Percentiles rank a stretch among this genome's conserved stretches.
These are phyloP conservation scores for Amauroascus verrucosus DNA, from an alignment of 2,329 filamentous ascomycete genomes.

Conservation along the genomic window DNA sequence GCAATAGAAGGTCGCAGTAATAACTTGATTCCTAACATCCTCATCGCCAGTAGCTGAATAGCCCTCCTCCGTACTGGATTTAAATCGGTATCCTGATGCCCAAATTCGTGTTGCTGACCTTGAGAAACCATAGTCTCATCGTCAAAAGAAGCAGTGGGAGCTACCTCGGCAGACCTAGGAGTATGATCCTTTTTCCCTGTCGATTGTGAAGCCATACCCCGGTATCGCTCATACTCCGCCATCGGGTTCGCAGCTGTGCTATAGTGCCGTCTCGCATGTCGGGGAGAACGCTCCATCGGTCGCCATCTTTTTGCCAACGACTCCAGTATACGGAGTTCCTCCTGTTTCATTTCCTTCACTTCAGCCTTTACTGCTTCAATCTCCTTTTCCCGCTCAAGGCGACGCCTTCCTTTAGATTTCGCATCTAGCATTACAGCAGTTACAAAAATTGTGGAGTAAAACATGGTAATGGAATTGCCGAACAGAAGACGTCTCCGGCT, in stretches of 20 bases:
- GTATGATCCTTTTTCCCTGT: background rate
- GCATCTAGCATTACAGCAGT: conserved; percentile 34
- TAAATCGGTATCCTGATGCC: conserved; percentile 16
- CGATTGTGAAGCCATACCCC: background rate
- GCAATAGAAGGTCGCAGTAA: conserved; percentile 32
- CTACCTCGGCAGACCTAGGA: background rate
- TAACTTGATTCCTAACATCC: conserved; percentile 32
- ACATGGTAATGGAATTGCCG: conserved; percentile 35
- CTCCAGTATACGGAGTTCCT: conserved; percentile 30
- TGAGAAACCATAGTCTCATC: background rate
- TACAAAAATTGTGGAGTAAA: conserved; percentile 38
- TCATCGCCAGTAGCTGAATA: conserved; percentile 32
- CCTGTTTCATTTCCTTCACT: conserved; percentile 30
- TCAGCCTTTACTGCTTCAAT: conserved; percentile 36
- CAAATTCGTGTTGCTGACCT: background rate
- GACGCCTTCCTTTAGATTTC: conserved; percentile 31
- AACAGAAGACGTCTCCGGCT: conserved; percentile 31
- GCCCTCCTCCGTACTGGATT: conserved; percentile 25
- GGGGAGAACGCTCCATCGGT: background rate
- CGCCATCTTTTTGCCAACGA: conserved; percentile 23
- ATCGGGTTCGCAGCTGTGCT: conserved; percentile 19
- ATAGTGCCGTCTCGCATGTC: conserved; percentile 13
- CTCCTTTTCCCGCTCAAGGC: conserved; percentile 33
- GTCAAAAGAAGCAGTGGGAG: background rate
- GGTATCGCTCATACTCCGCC: conserved; percentile 8